Base-by-base conservation (phyloP, 2,329 filamentous ascomycete species). In the Ophiostoma sp. region DNA sequence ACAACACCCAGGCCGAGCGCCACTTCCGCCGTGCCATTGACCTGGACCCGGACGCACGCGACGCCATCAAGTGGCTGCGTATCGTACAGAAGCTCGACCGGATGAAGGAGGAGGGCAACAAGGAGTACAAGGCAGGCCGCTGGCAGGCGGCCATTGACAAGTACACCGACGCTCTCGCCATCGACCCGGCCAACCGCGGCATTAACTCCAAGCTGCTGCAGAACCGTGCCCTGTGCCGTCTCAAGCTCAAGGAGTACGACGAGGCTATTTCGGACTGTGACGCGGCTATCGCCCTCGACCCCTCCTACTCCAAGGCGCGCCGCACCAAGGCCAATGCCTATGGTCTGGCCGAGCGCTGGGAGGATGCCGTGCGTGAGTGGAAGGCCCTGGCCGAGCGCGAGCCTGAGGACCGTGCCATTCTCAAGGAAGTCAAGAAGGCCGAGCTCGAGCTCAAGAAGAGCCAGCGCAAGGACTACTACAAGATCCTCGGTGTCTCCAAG, bases 381-480 rank as follows among this genome's bases (percentile, higher is more conserved):
- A 98, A 98, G 86, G 86, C 89, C 2, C 90, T 98, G 74, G 88
- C 92, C 69, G 95, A 98, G 81, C 84, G 90, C 74, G 93, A 96
- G 77, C 95, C 95, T 1, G 87, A 91, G 75, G 96, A 99, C 81
- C 89, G 91, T 57, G 90, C 88, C 17, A 91, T 98, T 74, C 86
- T 88, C 70, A 95, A 93, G 82, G 96, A 99, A 79, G 90, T 98
- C 61, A 91, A 93, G 73, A 93, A 91, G 78, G 96, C 95, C 1
- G 95, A 99, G 84, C 85, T 98, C 33, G 96, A 99, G 84, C 85
- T 98, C 76, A 99, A 99, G 90, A 98, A 98, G 91, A 93, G 92
- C 82, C 92, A 95, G 84, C 89, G 96, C 75, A 99, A 99, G 84
- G 96, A 99, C 80, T 98, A 97, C 85, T 99, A 99, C 87, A 98